Evolutionary conservation across 768 basidiomycete genomes (phyloP), one percentile per base, ranked within the genome.

Genomic region (Boletus vermiculosoides): DNA sequence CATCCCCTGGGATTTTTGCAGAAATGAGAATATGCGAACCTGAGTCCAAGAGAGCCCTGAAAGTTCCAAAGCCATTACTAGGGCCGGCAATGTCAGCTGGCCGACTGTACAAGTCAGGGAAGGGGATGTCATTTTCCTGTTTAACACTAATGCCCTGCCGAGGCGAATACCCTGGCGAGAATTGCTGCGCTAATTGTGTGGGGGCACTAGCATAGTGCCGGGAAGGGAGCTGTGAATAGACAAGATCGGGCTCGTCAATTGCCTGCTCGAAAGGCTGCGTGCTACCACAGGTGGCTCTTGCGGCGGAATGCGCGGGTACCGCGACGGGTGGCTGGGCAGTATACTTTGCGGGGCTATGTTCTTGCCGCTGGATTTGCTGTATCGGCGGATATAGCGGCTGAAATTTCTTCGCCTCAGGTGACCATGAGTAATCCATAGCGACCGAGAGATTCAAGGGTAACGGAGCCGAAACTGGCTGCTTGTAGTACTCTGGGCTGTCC

Each of bases 301-400:
- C 37, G 55, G 57, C 52, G 2, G 61, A n/a, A n/a, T 52, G 61
- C 0, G 47, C 33, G 46, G 64, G 52, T 6, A 61, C 50, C 4
- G 56, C 30, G 47, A 55, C 50, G 36, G 59, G 49, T 34, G 61
- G 57, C 40, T 54, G 71, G 20, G 42, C 16, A 18, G 61, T 9
- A 46, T 64, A 70, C 57, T 54, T 66, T 31, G 49, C 45, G 28
- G 65, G 56, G 66, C 55, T 63, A 63, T 56, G 64, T 34, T 58
- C 66, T 11, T 67, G 66, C 42, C 59, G 69, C 22, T 63, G 67
- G 4, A 61, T 52, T 55, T 70, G 69, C 61, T 71, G 71, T 63
- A 61, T 59, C 63, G 69, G 68, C 34, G 71, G 59, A 72, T 64
- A 73, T 62, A 71, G 61, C 72, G 68, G 71, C 58, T 73, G 72